Evolutionary conservation across 176 grass and related monocot species (phyloP).

Genomic region (Musa acuminata): DNA sequence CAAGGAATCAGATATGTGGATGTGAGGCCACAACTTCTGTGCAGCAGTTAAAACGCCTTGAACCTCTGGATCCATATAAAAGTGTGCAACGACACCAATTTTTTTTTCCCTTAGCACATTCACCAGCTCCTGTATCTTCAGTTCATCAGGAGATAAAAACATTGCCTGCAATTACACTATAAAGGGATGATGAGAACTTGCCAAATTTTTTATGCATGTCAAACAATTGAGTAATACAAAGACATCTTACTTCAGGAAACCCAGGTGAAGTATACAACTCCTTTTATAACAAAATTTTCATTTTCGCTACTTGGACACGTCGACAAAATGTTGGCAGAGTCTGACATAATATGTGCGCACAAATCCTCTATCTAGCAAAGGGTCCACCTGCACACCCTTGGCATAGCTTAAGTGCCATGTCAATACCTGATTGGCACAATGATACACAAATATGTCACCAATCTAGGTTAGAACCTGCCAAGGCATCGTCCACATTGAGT

Average conservation of each 20-base stretch:
- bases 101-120: slow-evolving; percentile 56
- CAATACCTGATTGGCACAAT: no score
- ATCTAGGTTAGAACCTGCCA: no score
- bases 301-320: no score
- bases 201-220: neutral
- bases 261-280: no score
- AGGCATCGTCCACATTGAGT: no score
- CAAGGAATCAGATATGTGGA: slow-evolving; percentile 92
- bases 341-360: no score
- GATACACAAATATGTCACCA: no score
- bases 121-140: slow-evolving; percentile 58
- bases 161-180: slow-evolving; percentile 48
- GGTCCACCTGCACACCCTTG: no score
- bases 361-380: no score
- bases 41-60: slow-evolving; percentile 90
- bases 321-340: no score
- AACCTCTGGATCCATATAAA: slow-evolving; percentile 99
- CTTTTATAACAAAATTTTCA: no score
- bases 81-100: slow-evolving; percentile 88
- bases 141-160: slow-evolving; percentile 70
- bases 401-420: no score
- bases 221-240: slow-evolving; percentile 6
- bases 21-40: slow-evolving; percentile 89
- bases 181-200: slow-evolving; percentile 12
- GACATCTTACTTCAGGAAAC: neutral